These are phyloP conservation scores for sunflower (Helianthus annuus) DNA, from an alignment of 129 eudicot species.

Conservation along the genomic window HanXRQr2.0-SUNRISE NC_035448.2:108923053-108923552, in stretches of 20 bases:
- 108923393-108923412: background rate
- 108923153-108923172: conserved; percentile 8
- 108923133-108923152: background rate
- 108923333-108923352: background rate
- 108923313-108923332: background rate
- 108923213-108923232: conserved; percentile 59
- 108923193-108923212: conserved; percentile 58
- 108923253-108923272: conserved; percentile 62
- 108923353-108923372: conserved; percentile 4
- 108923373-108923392: too few relatives aligned
- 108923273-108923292: conserved; percentile 36
- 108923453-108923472: conserved; percentile 39
- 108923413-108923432: background rate
- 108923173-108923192: conserved; percentile 38
- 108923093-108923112: background rate
- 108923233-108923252: conserved; percentile 49
- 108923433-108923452: background rate
- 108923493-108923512: conserved; percentile 39
- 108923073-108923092: background rate
- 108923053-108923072: conserved; percentile 29
- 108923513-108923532: conserved; percentile 47
- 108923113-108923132: background rate
- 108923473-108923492: conserved; percentile 46
- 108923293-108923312: conserved; percentile 24
- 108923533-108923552: conserved; percentile 16